phyloP scores from a whole-genome alignment of 331 rosid genomes.

The Pyracantha coccinea region DNA sequence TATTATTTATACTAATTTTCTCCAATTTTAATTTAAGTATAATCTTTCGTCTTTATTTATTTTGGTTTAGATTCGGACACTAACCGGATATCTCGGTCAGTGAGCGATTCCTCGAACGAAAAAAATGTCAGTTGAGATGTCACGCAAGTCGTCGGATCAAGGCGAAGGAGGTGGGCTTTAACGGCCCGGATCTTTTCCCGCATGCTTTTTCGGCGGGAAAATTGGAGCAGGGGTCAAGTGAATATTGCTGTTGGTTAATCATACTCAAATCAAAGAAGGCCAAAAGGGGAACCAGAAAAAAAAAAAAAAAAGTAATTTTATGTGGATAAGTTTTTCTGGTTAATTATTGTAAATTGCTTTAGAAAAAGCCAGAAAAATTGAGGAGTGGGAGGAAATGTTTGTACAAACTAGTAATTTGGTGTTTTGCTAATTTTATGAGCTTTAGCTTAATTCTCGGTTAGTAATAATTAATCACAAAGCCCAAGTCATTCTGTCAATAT shows the following conservation, averaged over 20 bases:
- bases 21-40: not conserved
- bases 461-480: not conserved
- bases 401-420: not conserved
- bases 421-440: not conserved
- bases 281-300: not conserved
- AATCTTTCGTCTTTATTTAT: not conserved
- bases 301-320: no score
- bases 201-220: conserved; percentile 19
- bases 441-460: not conserved
- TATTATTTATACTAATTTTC: not conserved
- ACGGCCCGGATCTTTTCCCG: not conserved
- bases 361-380: not conserved
- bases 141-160: conserved; percentile 26
- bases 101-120: conserved; percentile 48
- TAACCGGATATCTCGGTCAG: conserved; percentile 47
- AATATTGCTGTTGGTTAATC: conserved; percentile 1
- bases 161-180: conserved; percentile 13
- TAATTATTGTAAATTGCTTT: conserved; percentile 10
- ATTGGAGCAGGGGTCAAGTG: conserved; percentile 2
- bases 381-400: not conserved
- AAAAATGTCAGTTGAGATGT: conserved; percentile 26
- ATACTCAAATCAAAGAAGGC: not conserved
- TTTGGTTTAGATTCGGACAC: conserved; percentile 44
- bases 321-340: not conserved
- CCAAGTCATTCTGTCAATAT: not conserved